These are phyloP conservation scores for Micractinium sp. DNA, from an alignment of 139 green algal genomes.

Conservation along the genomic window DNA sequence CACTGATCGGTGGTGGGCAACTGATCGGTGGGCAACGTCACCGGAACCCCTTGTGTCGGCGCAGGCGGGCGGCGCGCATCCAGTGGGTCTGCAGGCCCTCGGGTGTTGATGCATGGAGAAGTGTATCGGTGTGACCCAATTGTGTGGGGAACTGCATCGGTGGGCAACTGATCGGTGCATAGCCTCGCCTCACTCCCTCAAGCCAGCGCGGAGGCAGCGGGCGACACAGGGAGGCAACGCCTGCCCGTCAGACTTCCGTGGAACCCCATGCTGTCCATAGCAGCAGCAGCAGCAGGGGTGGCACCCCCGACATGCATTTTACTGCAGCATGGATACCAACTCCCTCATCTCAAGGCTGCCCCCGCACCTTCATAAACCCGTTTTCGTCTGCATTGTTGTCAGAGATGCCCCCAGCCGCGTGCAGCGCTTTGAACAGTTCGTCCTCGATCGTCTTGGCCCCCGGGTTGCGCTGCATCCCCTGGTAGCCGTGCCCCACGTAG, in stretches of 20 bases:
- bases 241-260: neutral
- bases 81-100: no score
- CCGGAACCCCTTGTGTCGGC: no score
- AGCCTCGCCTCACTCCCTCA: no score
- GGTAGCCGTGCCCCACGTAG: slow-evolving; percentile 84
- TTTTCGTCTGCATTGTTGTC: slow-evolving; percentile 70
- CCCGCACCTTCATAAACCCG: slow-evolving; percentile 66
- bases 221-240: no score
- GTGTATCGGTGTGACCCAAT: no score
- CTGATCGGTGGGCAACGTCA: neutral
- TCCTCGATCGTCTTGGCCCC: slow-evolving; percentile 85
- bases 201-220: no score
- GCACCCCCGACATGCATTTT: no score
- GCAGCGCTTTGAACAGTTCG: slow-evolving; percentile 80
- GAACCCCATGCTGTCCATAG: neutral
- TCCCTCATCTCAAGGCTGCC: neutral
- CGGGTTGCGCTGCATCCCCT: slow-evolving; percentile 94
- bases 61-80: no score
- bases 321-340: neutral
- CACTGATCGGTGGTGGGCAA: slow-evolving; percentile 44
- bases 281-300: neutral
- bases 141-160: no score
- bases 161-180: no score
- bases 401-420: slow-evolving; percentile 76
- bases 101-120: no score